phyloP scores from a whole-genome alignment of 2,329 filamentous ascomycete species.

The Pleurostoma richardsiae region DNA sequence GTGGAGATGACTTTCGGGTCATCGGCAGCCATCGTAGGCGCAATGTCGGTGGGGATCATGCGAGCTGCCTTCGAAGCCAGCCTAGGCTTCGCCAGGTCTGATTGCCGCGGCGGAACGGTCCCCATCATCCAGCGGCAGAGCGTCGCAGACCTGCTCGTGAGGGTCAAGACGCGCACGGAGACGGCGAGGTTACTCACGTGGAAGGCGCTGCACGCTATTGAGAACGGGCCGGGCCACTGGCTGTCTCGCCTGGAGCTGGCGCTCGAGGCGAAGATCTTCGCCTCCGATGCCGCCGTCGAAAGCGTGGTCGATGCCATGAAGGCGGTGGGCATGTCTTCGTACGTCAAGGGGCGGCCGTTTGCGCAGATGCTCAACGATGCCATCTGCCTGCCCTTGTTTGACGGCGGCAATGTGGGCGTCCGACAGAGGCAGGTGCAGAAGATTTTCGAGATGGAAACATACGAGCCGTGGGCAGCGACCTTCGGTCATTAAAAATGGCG shows the following conservation, averaged over 20 bases:
- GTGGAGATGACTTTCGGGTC: slow-evolving; percentile 36
- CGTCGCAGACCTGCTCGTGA: slow-evolving; percentile 40
- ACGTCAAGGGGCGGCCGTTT: slow-evolving; percentile 35
- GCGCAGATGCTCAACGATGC: slow-evolving; percentile 36
- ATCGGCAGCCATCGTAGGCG: slow-evolving; percentile 43
- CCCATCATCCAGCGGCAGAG: slow-evolving; percentile 41
- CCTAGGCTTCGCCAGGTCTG: slow-evolving; percentile 39
- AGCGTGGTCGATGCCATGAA: slow-evolving; percentile 42
- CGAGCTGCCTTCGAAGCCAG: slow-evolving; percentile 46
- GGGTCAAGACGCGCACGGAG: slow-evolving; percentile 9
- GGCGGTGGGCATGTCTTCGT: slow-evolving; percentile 43
- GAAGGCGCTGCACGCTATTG: slow-evolving; percentile 39
- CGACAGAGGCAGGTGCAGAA: slow-evolving; percentile 40
- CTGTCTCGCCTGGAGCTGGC: slow-evolving; percentile 35
- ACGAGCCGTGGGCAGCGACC: slow-evolving; percentile 39
- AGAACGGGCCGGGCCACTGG: slow-evolving; percentile 30
- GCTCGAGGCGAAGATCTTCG: slow-evolving; percentile 44
- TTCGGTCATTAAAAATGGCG: neutral
- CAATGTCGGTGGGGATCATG: slow-evolving; percentile 50
- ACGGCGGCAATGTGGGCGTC: slow-evolving; percentile 50
- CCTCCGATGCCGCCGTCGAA: slow-evolving; percentile 40
- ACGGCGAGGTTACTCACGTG: slow-evolving; percentile 32
- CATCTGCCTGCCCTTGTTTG: slow-evolving; percentile 42
- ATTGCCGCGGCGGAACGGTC: slow-evolving; percentile 37
- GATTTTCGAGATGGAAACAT: slow-evolving; percentile 34